phyloP scores from a whole-genome alignment of 2,329 filamentous ascomycete species.

The Zasmidium angulare region DNA sequence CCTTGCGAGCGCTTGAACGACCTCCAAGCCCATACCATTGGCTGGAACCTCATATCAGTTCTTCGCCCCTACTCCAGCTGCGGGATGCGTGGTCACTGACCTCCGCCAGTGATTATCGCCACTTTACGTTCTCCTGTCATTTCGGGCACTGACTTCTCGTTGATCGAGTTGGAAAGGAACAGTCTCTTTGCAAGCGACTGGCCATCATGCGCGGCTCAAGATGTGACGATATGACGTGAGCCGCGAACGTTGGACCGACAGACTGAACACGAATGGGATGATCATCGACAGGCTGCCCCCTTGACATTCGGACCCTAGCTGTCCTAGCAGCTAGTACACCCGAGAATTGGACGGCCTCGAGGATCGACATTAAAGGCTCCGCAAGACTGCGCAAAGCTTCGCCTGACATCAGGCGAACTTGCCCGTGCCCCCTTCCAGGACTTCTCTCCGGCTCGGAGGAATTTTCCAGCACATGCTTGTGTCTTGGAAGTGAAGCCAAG shows the following conservation, averaged over 20 bases:
- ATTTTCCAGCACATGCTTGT: not conserved
- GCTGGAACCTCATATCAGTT: conserved; percentile 25
- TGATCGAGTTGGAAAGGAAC: not conserved
- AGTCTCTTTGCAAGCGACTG: not conserved
- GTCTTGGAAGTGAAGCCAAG: not conserved
- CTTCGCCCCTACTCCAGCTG: not conserved
- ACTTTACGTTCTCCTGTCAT: conserved; percentile 21
- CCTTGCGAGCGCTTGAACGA: conserved; percentile 37
- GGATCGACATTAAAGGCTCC: not conserved
- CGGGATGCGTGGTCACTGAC: conserved; percentile 10
- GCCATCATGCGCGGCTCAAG: not conserved
- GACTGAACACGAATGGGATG: not conserved
- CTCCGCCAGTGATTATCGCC: conserved; percentile 29
- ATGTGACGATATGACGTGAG: not conserved
- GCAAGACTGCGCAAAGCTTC: not conserved
- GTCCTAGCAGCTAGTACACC: not conserved
- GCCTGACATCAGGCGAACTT: not conserved
- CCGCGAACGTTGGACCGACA: not conserved
- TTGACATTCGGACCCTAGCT: not conserved
- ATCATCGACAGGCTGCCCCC: not conserved
- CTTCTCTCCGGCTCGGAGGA: not conserved
- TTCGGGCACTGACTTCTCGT: not conserved
- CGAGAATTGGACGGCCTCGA: not conserved
- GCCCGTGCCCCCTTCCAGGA: not conserved
- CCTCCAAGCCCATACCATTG: conserved; percentile 45